These are phyloP conservation scores for Xylariaceae sp. DNA, from an alignment of 2,329 filamentous ascomycete genomes.

Conservation along the genomic window DNA sequence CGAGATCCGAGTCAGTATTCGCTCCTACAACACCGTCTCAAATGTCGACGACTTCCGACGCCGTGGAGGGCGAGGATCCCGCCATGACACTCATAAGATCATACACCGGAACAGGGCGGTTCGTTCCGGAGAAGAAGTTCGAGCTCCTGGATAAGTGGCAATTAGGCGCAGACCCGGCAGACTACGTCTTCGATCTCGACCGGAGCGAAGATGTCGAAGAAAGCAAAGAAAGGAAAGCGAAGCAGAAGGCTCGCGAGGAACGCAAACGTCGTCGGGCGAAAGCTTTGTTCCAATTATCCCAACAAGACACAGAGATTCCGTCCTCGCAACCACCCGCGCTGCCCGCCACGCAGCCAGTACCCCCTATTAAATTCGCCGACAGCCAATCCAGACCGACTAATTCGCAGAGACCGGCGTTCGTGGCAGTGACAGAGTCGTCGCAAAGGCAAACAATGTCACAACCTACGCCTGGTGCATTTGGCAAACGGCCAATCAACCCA, in stretches of 20 bases:
- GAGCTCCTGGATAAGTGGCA: slow-evolving; percentile 30
- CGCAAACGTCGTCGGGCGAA: slow-evolving; percentile 31
- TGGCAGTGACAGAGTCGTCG: background rate
- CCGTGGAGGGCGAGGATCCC: slow-evolving; percentile 23
- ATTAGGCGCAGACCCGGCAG: slow-evolving; percentile 22
- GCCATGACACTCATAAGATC: slow-evolving; percentile 29
- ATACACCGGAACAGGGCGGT: slow-evolving; percentile 30
- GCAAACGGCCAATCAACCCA: slow-evolving; percentile 30
- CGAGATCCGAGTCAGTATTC: slow-evolving; percentile 20
- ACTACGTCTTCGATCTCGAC: slow-evolving; percentile 31
- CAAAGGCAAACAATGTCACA: slow-evolving; percentile 26
- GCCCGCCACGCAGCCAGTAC: slow-evolving; percentile 28
- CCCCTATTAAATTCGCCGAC: slow-evolving; percentile 23
- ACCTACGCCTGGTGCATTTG: slow-evolving; percentile 29
- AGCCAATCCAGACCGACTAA: slow-evolving; percentile 24
- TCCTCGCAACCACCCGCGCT: slow-evolving; percentile 28
- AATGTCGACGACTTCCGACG: slow-evolving; percentile 13
- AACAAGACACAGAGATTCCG: slow-evolving; percentile 24
- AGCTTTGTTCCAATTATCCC: slow-evolving; percentile 26
- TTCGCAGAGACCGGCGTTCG: slow-evolving; percentile 20
- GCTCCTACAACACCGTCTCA: slow-evolving; percentile 17
- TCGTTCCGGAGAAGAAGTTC: slow-evolving; percentile 22
- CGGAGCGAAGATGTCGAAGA: slow-evolving; percentile 25
- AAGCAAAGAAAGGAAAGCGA: slow-evolving; percentile 25
- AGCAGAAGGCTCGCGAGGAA: slow-evolving; percentile 25